These are phyloP conservation scores for Leccinum griseonigrum DNA, from an alignment of 1,284 basidiomycete genomes.

Conservation along the genomic window DNA sequence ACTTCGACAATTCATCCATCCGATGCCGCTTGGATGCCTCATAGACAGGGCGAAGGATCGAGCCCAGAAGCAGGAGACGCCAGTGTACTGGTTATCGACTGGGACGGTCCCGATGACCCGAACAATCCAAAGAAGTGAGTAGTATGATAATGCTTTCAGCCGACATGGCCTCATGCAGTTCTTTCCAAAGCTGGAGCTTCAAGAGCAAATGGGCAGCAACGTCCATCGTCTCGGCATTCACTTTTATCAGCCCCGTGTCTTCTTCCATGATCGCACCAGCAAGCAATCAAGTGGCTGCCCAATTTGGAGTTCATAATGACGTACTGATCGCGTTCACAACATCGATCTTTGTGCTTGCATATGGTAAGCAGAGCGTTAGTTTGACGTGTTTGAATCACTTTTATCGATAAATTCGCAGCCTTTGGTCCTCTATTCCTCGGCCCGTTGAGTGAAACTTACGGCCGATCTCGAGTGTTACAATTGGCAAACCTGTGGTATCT, in stretches of 20 bases:
- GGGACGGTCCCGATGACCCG: constrained; percentile 37
- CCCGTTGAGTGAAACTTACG: constrained; percentile 55
- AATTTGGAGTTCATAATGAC: constrained; percentile 54
- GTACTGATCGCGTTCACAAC: constrained; percentile 58
- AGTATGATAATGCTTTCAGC: not conserved
- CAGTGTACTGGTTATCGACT: constrained; percentile 29
- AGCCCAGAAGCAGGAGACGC: not conserved
- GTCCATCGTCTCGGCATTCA: constrained; percentile 45
- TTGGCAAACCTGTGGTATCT: constrained; percentile 57
- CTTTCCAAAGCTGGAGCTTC: constrained; percentile 43
- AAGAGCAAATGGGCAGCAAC: constrained; percentile 50
- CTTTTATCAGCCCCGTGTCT: constrained; percentile 51
- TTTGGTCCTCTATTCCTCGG: constrained; percentile 54
- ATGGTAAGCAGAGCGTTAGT: constrained; percentile 39
- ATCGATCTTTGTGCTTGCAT: constrained; percentile 68
- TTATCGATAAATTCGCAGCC: constrained; percentile 28
- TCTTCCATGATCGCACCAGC: constrained; percentile 72
- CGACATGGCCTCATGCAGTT: not conserved
- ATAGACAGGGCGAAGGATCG: not conserved
- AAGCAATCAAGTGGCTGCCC: constrained; percentile 45
- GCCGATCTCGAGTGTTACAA: constrained; percentile 48
- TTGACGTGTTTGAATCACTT: not conserved
- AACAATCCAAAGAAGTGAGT: constrained; percentile 37
- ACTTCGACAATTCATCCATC: constrained; percentile 7
- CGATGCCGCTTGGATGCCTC: not conserved